Base-by-base conservation (phyloP, 2,329 filamentous ascomycete genomes). In the Colletotrichum sp. region DNA sequence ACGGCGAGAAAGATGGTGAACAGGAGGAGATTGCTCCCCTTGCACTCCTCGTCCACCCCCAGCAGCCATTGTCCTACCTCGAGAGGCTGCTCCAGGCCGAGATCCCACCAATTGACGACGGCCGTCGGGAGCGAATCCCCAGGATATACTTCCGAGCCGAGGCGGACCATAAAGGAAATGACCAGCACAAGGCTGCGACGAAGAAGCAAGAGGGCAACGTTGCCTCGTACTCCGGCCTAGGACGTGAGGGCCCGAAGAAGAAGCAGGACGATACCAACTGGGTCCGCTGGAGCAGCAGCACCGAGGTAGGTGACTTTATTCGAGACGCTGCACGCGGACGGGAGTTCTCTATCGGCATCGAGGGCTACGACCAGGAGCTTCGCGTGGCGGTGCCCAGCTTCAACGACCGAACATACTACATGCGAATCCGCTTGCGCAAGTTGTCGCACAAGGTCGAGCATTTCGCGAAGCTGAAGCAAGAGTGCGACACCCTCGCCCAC, bases 221-320 rank as follows among this genome's bases (percentile, higher is more conserved):
- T 2, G 93, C 94, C 58, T 92, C 90, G 0, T 96, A 95, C 81
- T 93, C 91, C 34, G 94, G 94, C 0, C 88, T 93, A 1, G 94
- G 94, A 4, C 92, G 90, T 61, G 92, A 94, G 79, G 89, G 85
- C 18, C 86, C 82, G 30, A 82, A 81, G 73, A 87, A 83, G 13
- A 80, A 78, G 48, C 79, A 79, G 5, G 81, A 84, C 7, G 86
- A 90, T 48, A 86, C 82, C 3, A 81, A 82, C 30, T 97, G 96
- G 86, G 95, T 98, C 4, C 92, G 95, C 34, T 98, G 96, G 96
- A 96, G 94, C 59, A 92, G 92, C 56, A 95, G 93, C 34, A 98
- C 96, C 1, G 96, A 98, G 82, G 94, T 98, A 36, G 96, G 96
- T 12, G 96, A 98, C 85, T 98, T 98, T 81, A 97, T 98, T 78